Percentiles rank a stretch among this genome's conserved stretches.
Conservation (phyloP, 495 filamentous ascomycete species). For the Penicillium cataractarum region DNA sequence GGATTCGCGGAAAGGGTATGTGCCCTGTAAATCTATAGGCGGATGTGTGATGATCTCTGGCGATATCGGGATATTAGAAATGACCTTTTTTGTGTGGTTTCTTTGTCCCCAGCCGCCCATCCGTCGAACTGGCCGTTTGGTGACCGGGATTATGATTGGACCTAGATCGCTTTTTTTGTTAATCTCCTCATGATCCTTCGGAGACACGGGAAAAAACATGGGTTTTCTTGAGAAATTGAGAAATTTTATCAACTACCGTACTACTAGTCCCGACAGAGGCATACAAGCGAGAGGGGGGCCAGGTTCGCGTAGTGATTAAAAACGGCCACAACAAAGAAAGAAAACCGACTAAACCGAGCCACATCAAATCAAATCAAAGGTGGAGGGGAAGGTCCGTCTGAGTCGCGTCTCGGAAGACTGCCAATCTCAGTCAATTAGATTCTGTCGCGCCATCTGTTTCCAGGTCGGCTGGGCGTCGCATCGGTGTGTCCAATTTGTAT, state of each 20-base stretch:
- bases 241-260: not conserved
- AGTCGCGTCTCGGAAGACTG: not conserved
- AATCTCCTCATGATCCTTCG: not conserved
- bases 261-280: not conserved
- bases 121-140: not conserved
- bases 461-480: constrained; percentile 11
- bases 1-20: constrained; percentile 4
- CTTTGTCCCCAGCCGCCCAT: not conserved
- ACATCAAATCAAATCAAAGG: not conserved
- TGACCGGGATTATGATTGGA: constrained; percentile 1
- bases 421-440: not conserved
- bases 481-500: not conserved
- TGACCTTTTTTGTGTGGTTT: not conserved
- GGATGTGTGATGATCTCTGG: not conserved
- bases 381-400: too few species aligned
- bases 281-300: not conserved
- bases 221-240: not conserved
- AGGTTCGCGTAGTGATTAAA: not conserved
- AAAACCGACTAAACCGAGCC: not conserved
- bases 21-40: constrained; percentile 5
- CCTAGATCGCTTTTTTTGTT: not conserved
- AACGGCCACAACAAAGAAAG: not conserved
- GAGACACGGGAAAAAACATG: not conserved
- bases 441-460: constrained; percentile 21
- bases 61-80: not conserved